These are phyloP conservation scores for Clavispora asparagi DNA, from an alignment of 805 yeast species.

Conservation along the genomic window DNA sequence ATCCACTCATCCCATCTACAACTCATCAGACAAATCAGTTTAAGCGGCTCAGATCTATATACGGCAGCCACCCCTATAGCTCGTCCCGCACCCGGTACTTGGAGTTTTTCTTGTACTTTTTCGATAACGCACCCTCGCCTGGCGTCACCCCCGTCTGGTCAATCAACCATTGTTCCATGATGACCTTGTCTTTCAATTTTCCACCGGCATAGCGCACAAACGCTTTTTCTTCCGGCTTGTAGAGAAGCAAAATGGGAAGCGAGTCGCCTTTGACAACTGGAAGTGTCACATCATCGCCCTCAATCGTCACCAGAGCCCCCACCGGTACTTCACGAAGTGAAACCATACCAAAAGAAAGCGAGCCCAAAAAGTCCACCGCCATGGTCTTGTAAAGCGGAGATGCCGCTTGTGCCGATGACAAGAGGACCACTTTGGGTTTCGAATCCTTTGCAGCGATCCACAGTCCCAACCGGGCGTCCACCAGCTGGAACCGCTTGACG, in stretches of 20 bases:
- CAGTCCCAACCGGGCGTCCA: constrained; percentile 16
- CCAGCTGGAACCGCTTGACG: constrained; percentile 44
- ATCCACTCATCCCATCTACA: too few species aligned
- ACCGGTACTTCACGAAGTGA: constrained; percentile 14
- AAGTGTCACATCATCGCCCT: constrained; percentile 17
- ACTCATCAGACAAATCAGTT: too few species aligned
- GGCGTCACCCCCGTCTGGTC: constrained; percentile 29
- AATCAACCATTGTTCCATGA: constrained; percentile 30
- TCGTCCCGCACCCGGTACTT: constrained; percentile 21
- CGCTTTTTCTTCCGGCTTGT: constrained; percentile 13
- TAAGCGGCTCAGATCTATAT: not conserved
- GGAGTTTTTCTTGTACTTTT: constrained; percentile 25
- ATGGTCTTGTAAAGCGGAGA: constrained; percentile 58
- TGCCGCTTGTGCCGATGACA: constrained; percentile 45
- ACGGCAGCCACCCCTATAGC: not conserved
- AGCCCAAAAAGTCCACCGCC: constrained; percentile 63
- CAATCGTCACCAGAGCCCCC: constrained; percentile 8
- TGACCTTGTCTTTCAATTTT: constrained; percentile 24
- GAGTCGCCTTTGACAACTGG: constrained; percentile 14
- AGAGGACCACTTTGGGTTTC: constrained; percentile 42
- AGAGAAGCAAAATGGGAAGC: constrained; percentile 26
- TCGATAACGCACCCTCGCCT: constrained; percentile 34
- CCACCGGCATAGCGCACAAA: constrained; percentile 20
- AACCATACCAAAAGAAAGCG: constrained; percentile 43
- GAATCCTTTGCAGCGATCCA: constrained; percentile 27